Conservation (phyloP, 2,329 filamentous ascomycete genomes). For the Sporothrix inflata region DNA sequence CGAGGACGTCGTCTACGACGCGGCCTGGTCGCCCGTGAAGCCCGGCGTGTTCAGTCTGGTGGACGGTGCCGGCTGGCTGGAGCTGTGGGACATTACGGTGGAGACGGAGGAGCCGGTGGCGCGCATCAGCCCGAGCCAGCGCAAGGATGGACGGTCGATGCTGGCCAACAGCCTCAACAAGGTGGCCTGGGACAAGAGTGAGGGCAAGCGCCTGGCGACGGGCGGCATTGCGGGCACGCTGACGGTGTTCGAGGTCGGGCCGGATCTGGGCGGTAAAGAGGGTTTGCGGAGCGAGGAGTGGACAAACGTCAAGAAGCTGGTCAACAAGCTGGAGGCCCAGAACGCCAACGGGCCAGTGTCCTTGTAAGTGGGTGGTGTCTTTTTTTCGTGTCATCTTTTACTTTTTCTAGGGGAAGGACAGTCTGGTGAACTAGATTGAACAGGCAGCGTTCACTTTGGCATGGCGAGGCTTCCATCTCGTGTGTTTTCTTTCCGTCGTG, state of each 20-base stretch:
- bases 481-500: background rate
- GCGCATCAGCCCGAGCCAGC: constrained; percentile 70
- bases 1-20: constrained; percentile 96
- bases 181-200: constrained; percentile 87
- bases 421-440: constrained; percentile 16
- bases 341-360: constrained; percentile 49
- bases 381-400: background rate
- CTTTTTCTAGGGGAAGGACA: background rate
- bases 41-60: constrained; percentile 94
- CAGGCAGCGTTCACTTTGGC: constrained; percentile 15
- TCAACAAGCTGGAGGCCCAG: constrained; percentile 72
- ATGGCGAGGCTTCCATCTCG: background rate
- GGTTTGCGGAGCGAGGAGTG: constrained; percentile 85
- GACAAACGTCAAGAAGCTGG: constrained; percentile 87
- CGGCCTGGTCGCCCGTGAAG: constrained; percentile 90
- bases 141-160: constrained; percentile 68
- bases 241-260: constrained; percentile 89
- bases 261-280: constrained; percentile 82
- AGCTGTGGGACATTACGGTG: constrained; percentile 92
- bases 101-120: constrained; percentile 92
- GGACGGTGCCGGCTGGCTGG: constrained; percentile 87
- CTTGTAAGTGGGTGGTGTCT: background rate
- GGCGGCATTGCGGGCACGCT: constrained; percentile 90
- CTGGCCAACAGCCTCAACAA: constrained; percentile 90
- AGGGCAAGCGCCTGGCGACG: constrained; percentile 84